Conservation (phyloP, 331 rosid genomes). For the Telfairia occidentalis region DNA sequence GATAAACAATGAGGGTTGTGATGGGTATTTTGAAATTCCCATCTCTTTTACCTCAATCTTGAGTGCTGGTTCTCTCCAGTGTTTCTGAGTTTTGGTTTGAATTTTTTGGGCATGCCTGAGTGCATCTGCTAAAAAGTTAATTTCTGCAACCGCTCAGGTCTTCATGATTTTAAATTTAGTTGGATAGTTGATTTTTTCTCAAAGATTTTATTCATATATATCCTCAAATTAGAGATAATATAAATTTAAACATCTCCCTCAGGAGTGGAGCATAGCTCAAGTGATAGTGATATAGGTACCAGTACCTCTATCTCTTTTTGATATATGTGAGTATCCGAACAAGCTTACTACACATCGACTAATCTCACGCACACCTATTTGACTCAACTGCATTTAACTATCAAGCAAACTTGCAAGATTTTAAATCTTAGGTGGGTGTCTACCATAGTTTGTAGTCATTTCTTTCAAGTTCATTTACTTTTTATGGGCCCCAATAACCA, state of each 20-base stretch:
- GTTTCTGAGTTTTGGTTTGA: not conserved
- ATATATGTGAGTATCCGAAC: not conserved
- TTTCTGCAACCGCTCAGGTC: not conserved
- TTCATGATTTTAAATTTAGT: not conserved
- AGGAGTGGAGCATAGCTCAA: not conserved
- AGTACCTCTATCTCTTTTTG: not conserved
- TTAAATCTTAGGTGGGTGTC: not conserved
- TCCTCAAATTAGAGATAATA: not conserved
- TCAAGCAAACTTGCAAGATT: not conserved
- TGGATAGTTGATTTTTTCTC: not conserved
- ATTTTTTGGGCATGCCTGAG: constrained; percentile 4
- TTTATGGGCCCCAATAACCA: not conserved
- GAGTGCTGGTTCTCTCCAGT: constrained; percentile 22
- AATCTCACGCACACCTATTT: not conserved
- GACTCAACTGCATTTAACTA: not conserved
- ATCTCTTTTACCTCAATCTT: constrained; percentile 20
- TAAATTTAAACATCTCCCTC: not conserved
- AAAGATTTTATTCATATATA: not conserved
- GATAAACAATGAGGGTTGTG: not conserved
- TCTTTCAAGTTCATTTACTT: too few relatives aligned
- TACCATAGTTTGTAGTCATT: not conserved
- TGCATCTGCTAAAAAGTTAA: constrained; percentile 10
- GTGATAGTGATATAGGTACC: not conserved
- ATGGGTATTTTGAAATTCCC: constrained; percentile 19
- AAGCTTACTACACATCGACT: not conserved